Percentiles rank a stretch among this genome's conserved stretches.
These are phyloP conservation scores for Neurospora sp. DNA, from an alignment of 2,329 filamentous ascomycete genomes.

Conservation along the genomic window DNA sequence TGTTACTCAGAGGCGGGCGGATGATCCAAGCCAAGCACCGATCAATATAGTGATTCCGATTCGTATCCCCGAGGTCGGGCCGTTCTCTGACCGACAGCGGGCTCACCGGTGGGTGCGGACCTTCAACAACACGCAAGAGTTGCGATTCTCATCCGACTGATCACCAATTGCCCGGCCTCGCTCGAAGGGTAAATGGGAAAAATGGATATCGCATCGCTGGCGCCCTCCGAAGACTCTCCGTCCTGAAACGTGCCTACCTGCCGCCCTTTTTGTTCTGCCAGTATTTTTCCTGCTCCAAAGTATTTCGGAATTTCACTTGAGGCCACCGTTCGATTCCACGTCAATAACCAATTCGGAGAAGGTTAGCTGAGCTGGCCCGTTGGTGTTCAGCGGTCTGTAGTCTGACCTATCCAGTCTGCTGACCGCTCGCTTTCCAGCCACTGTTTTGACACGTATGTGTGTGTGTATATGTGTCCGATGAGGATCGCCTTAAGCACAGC, in stretches of 20 bases:
- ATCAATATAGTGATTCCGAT: background rate
- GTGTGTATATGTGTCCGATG: background rate
- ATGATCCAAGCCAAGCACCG: background rate
- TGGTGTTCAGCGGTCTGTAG: background rate
- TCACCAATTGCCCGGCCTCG: background rate
- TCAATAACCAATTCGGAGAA: background rate
- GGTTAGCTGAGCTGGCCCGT: background rate
- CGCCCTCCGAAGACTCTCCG: background rate
- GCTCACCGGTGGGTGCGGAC: background rate
- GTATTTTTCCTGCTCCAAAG: background rate
- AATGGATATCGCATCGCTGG: background rate
- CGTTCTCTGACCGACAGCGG: background rate
- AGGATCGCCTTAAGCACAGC: background rate
- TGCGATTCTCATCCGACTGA: background rate
- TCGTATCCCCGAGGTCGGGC: background rate
- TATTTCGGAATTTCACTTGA: background rate
- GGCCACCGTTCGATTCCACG: background rate
- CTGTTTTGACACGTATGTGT: background rate
- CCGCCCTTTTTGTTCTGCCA: background rate
- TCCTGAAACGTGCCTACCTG: background rate
- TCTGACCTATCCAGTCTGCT: background rate
- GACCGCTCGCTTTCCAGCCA: background rate
- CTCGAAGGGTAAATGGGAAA: background rate
- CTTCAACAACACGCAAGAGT: background rate
- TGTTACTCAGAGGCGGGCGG: background rate